These are phyloP conservation scores for Karstenula rhodostoma DNA, from an alignment of 2,329 filamentous ascomycete genomes.

Conservation along the genomic window DNA sequence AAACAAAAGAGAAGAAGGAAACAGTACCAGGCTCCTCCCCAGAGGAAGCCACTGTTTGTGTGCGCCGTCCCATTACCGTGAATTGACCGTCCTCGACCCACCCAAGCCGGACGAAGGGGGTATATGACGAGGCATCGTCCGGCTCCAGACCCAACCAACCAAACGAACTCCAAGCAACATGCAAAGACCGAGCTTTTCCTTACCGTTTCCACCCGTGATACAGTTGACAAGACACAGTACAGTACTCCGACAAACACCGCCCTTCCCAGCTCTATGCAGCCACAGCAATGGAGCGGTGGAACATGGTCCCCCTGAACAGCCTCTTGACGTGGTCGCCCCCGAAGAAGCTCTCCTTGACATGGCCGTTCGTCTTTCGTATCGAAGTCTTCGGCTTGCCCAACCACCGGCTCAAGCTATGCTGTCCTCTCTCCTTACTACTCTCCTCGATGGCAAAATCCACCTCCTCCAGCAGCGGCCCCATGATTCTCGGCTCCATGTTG, in stretches of 20 bases:
- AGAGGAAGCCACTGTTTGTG: slow-evolving; percentile 40
- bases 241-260: slow-evolving; percentile 3
- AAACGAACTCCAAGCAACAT: slow-evolving; percentile 18
- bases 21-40: slow-evolving; percentile 24
- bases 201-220: slow-evolving; percentile 18
- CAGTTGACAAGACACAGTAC: slow-evolving; percentile 26
- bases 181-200: slow-evolving; percentile 11
- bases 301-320: slow-evolving; percentile 41
- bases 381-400: slow-evolving; percentile 33
- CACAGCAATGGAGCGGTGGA: slow-evolving; percentile 19
- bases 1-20: slow-evolving; percentile 14
- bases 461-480: slow-evolving; percentile 46
- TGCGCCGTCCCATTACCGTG: slow-evolving; percentile 21
- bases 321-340: slow-evolving; percentile 48
- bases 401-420: slow-evolving; percentile 43
- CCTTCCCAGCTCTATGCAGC: neutral
- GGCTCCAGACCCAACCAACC: neutral
- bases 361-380: slow-evolving; percentile 25
- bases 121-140: slow-evolving; percentile 15
- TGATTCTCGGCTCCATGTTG: slow-evolving; percentile 44
- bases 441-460: slow-evolving; percentile 39
- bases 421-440: slow-evolving; percentile 25
- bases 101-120: slow-evolving; percentile 17
- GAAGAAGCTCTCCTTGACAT: slow-evolving; percentile 46
- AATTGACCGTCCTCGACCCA: slow-evolving; percentile 20